These are phyloP conservation scores for Annulohypoxylon moriforme DNA, from an alignment of 495 filamentous ascomycete genomes.

Conservation along the genomic window DNA sequence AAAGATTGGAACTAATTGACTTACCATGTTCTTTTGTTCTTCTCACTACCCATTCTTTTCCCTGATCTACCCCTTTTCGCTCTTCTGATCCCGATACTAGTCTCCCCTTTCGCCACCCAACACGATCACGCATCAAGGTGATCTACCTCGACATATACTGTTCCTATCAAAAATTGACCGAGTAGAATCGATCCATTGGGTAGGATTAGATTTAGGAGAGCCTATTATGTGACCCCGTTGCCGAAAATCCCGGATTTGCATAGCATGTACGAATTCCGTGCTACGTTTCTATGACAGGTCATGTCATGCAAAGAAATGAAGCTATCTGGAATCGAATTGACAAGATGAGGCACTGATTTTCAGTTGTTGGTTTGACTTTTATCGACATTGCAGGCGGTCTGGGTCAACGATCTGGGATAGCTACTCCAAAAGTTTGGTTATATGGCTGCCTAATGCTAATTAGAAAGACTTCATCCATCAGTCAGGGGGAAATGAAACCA, in stretches of 20 bases:
- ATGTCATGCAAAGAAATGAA: not conserved
- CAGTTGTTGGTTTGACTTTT: not conserved
- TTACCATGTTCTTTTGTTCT: not conserved
- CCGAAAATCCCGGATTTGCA: not conserved
- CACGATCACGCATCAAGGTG: not conserved
- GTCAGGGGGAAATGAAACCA: not conserved
- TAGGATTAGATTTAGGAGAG: not conserved
- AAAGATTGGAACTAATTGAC: not conserved
- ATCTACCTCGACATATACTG: not conserved
- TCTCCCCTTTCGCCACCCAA: not conserved
- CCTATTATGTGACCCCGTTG: not conserved
- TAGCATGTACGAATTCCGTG: not conserved
- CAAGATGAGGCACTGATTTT: not conserved
- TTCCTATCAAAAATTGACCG: not conserved
- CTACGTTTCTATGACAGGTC: not conserved
- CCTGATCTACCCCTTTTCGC: not conserved
- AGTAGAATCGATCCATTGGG: not conserved
- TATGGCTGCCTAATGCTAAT: not conserved
- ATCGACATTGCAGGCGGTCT: not conserved
- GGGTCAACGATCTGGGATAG: not conserved
- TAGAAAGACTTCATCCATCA: not conserved
- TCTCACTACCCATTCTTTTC: not conserved
- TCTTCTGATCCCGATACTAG: not conserved
- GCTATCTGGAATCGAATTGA: not conserved
- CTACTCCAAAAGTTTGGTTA: not conserved